Percentiles rank a stretch among this genome's conserved stretches.
Conservation (phyloP, 768 basidiomycete genomes). For the Dioszegia aurantiaca region DNA sequence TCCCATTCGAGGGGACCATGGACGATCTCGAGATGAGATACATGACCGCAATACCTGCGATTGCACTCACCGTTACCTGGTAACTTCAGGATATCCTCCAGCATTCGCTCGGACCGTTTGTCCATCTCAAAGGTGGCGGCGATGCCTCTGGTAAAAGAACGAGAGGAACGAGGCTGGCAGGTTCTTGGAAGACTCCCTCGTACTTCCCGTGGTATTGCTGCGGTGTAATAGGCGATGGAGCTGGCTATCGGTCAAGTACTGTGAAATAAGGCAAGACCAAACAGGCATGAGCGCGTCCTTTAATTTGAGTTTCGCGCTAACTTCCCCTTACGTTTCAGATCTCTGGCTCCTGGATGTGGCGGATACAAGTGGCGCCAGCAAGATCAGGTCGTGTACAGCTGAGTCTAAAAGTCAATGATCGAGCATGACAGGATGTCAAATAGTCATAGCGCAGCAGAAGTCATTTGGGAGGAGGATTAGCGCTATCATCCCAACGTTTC, state of each 20-base stretch:
- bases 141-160: too few relatives aligned
- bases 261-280: background rate
- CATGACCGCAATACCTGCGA: too few relatives aligned
- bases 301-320: background rate
- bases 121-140: constrained; percentile 20
- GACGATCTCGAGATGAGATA: constrained; percentile 1
- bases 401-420: too few relatives aligned
- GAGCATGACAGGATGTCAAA: too few relatives aligned
- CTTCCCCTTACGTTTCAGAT: constrained; percentile 13
- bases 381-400: too few relatives aligned
- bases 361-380: too few relatives aligned
- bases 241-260: background rate
- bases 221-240: background rate
- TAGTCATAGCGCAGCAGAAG: too few relatives aligned
- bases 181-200: too few relatives aligned
- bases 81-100: constrained; percentile 66
- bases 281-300: background rate
- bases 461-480: too few relatives aligned
- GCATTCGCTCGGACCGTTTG: constrained; percentile 43
- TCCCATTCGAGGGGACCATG: background rate
- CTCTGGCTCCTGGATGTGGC: background rate
- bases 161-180: too few relatives aligned
- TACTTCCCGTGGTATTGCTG: too few relatives aligned
- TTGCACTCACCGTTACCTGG: constrained; percentile 85
- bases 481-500: too few relatives aligned